phyloP scores from a whole-genome alignment of 129 eudicot genomes.

The Silybum marianum region DNA sequence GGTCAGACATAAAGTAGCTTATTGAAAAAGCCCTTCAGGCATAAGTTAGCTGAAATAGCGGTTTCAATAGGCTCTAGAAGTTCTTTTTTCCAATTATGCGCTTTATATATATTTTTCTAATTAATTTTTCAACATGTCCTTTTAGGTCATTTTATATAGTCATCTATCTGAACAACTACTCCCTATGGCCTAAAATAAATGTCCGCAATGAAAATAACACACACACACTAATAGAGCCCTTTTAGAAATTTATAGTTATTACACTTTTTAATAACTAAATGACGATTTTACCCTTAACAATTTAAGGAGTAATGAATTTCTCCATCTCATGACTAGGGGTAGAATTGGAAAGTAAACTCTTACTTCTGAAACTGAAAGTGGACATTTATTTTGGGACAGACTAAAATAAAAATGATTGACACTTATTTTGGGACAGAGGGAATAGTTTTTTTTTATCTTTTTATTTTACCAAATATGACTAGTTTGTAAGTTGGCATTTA shows the following conservation, averaged over 20 bases:
- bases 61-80: not conserved
- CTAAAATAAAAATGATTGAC: not conserved
- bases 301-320: not conserved
- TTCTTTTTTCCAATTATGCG: not conserved
- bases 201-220: not conserved
- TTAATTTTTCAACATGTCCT: not conserved
- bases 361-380: no score
- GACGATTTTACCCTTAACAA: not conserved
- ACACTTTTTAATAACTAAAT: not conserved
- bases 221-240: not conserved
- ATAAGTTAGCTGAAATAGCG: not conserved
- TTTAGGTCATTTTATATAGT: not conserved
- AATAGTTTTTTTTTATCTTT: not conserved
- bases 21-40: no score
- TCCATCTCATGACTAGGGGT: not conserved
- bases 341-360: not conserved
- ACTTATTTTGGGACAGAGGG: not conserved
- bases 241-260: not conserved
- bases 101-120: not conserved
- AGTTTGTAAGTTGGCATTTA: not conserved
- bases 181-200: not conserved
- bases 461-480: not conserved
- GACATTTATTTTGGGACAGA: not conserved
- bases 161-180: not conserved
- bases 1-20: not conserved